Percentiles rank a stretch among this genome's conserved stretches.
These are phyloP conservation scores for Colletotrichum nymphaeae DNA, from an alignment of 2,329 filamentous ascomycete genomes.

Conservation along the genomic window DNA sequence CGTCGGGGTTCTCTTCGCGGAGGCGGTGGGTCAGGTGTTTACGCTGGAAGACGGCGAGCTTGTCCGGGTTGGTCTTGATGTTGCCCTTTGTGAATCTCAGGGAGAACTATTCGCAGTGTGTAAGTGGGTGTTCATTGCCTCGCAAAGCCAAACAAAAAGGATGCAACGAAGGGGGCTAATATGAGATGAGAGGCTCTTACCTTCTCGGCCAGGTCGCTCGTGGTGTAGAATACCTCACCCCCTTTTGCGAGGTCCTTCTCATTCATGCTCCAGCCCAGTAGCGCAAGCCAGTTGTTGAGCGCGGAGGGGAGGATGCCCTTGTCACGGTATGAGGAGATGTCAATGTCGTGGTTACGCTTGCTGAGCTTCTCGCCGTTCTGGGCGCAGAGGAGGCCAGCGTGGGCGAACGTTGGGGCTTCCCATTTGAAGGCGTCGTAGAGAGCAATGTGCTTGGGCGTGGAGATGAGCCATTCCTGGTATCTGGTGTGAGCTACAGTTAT, in stretches of 20 bases:
- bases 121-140: background rate
- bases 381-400: slow-evolving; percentile 81
- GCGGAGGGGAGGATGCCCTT: slow-evolving; percentile 60
- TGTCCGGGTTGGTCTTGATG: slow-evolving; percentile 82
- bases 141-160: background rate
- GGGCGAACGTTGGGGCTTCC: slow-evolving; percentile 80
- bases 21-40: slow-evolving; percentile 63
- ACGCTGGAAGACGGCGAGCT: slow-evolving; percentile 83
- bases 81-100: slow-evolving; percentile 93
- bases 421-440: slow-evolving; percentile 84
- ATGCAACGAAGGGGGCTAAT: background rate
- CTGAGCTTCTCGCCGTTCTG: slow-evolving; percentile 81
- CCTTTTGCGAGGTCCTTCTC: slow-evolving; percentile 53
- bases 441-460: slow-evolving; percentile 79
- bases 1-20: slow-evolving; percentile 32
- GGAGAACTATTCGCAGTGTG: slow-evolving; percentile 69
- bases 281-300: slow-evolving; percentile 82
- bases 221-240: slow-evolving; percentile 73
- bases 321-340: slow-evolving; percentile 63
- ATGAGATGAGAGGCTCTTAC: slow-evolving; percentile 56
- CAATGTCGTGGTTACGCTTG: slow-evolving; percentile 77
- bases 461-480: slow-evolving; percentile 89
- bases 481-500: background rate
- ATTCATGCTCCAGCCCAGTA: slow-evolving; percentile 85
- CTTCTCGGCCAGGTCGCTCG: slow-evolving; percentile 77